A percentile compares a stretch with the other conserved stretches of the same genome.
Evolutionary conservation across 2,329 filamentous ascomycete genomes (phyloP).

Genomic region (Rutstroemia sp.): DNA sequence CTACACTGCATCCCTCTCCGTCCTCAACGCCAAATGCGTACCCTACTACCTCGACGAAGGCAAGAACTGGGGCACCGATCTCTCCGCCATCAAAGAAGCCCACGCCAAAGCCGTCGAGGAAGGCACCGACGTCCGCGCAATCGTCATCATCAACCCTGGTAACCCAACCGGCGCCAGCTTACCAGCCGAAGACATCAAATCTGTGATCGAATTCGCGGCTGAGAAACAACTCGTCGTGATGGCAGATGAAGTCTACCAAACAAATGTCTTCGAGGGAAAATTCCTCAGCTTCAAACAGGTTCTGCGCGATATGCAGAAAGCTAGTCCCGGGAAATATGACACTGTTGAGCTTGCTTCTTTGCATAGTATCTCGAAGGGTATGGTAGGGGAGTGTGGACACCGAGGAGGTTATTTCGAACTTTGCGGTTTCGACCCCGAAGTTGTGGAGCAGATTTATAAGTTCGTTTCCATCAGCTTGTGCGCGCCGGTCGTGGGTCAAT

Average conservation of each 20-base stretch:
- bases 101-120: conserved; percentile 67
- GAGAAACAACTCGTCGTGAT: conserved; percentile 82
- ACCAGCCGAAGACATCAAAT: conserved; percentile 67
- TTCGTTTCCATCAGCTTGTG: conserved; percentile 97
- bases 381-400: conserved; percentile 98
- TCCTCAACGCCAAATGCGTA: conserved; percentile 80
- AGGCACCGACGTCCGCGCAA: conserved; percentile 81
- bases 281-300: conserved; percentile 95
- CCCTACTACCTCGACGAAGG: conserved; percentile 91
- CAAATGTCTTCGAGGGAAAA: conserved; percentile 90
- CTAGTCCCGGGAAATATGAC: conserved; percentile 70
- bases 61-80: conserved; percentile 79
- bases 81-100: conserved; percentile 66
- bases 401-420: conserved; percentile 97
- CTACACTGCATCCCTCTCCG: conserved; percentile 84
- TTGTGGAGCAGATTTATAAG: conserved; percentile 95
- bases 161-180: conserved; percentile 93
- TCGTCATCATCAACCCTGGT: conserved; percentile 96
- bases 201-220: conserved; percentile 79
- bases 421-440: conserved; percentile 75
- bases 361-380: conserved; percentile 93
- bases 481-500: conserved; percentile 91
- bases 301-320: conserved; percentile 72
- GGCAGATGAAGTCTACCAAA: conserved; percentile 98
- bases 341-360: conserved; percentile 82